Conservation (phyloP, 345 rosid genomes). For the Euphorbia lathyris region DNA sequence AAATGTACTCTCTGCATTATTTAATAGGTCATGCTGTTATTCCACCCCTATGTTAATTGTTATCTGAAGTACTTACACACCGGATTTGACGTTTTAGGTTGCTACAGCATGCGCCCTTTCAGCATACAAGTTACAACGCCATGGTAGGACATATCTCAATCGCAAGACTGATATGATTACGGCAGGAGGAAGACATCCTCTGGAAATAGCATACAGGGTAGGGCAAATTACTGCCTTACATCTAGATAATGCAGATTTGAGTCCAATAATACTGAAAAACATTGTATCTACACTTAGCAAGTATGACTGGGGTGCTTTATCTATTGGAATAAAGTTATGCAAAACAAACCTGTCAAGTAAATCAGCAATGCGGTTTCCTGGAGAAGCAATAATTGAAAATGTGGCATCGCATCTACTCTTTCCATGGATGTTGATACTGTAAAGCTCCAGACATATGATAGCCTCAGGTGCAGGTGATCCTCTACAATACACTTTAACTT, state of each 20-base stretch:
- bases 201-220: slow-evolving; percentile 75
- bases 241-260: slow-evolving; percentile 62
- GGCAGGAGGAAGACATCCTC: slow-evolving; percentile 96
- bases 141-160: slow-evolving; percentile 64
- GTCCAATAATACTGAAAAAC: slow-evolving; percentile 52
- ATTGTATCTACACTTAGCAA: slow-evolving; percentile 47
- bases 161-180: slow-evolving; percentile 84
- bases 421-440: slow-evolving; percentile 63
- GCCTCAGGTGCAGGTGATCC: slow-evolving; percentile 54
- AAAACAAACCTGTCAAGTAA: slow-evolving; percentile 73
- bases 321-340: slow-evolving; percentile 75
- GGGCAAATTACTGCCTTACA: slow-evolving; percentile 79
- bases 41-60: background rate
- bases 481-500: slow-evolving; percentile 60
- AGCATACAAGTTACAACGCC: slow-evolving; percentile 55
- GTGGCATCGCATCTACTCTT: slow-evolving; percentile 75
- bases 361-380: slow-evolving; percentile 86
- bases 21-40: too few relatives aligned
- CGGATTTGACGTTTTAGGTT: slow-evolving; percentile 39
- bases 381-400: slow-evolving; percentile 76
- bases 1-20: too few relatives aligned
- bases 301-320: slow-evolving; percentile 83
- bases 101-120: slow-evolving; percentile 89
- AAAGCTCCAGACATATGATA: slow-evolving; percentile 59
- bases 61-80: background rate